Evolutionary conservation across 257 asterid genomes (phyloP), one percentile per base, ranked within the genome.

Genomic region (Primulina tabacum): DNA sequence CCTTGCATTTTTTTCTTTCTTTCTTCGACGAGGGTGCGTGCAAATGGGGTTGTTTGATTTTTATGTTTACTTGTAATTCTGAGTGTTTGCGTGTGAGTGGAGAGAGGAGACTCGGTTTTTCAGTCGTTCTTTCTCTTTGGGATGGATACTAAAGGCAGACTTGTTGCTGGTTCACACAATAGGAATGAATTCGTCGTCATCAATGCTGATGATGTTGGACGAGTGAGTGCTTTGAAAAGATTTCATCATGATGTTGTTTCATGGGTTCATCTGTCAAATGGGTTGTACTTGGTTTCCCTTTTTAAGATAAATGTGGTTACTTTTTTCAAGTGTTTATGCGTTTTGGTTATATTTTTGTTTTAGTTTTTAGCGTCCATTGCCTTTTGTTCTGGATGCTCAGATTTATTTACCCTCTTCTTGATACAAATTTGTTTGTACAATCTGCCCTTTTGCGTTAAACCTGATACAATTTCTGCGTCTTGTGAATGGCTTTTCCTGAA

Each of bases 181-280:
- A 76, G 88, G 77, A 83, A 83, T 78, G 88, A 83, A 69, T 83
- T 83, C 67, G 88, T 83, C n/a, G 64, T 83, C 58, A 83, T 83
- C 79, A 83, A 83, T 83, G 88, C 88, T 59, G 88, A 83, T 81
- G 88, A 83, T 60, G 77, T 83, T 83, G 88, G 88, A 68, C 76
- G 80, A 65, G 88, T 83, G 61, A 71, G 84, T 70, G 47, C 7
- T 28, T 68, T 11, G 63, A 56, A 57, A 43, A 18, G 57, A 70
- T 16, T 62, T 43, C 65, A 47, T 68, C 33, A 70, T 67, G 1
- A 7, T 34, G 3, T 68, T 32, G 8, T 47, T 47, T 43, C 8
- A 33, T 53, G 29, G 50, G n/a, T 26, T 32, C n/a, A 64, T 34
- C 69, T 64, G 18, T 64, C n/a, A 17, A 20, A 21, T 34, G 33